phyloP scores from a whole-genome alignment of 164 flowering plant species.

The Kalanchoe fedtschenkoi region DNA sequence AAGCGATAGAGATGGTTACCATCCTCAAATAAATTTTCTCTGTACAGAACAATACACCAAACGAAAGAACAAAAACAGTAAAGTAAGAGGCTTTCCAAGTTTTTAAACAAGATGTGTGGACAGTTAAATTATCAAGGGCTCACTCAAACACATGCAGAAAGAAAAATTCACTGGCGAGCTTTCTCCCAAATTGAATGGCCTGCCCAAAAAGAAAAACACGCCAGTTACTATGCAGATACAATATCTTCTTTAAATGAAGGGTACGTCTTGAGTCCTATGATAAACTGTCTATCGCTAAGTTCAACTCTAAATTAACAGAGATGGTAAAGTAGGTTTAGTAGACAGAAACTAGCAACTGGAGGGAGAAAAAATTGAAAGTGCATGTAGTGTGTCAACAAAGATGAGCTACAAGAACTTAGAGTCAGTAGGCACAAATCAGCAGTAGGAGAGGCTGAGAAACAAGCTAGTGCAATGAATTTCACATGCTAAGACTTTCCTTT shows the following conservation, averaged over 20 bases:
- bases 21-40: constrained; percentile 79
- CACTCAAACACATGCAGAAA: constrained; percentile 70
- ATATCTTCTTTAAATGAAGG: not conserved
- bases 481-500: not conserved
- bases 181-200: constrained; percentile 69
- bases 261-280: not conserved
- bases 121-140: constrained; percentile 18
- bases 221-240: not conserved
- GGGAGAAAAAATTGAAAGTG: not conserved
- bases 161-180: constrained; percentile 57
- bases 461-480: not conserved
- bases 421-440: not conserved
- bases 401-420: not conserved
- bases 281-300: not conserved
- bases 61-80: not conserved
- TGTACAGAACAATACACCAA: not conserved
- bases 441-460: not conserved
- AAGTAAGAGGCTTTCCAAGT: not conserved
- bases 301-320: not conserved
- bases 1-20: constrained; percentile 75
- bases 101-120: constrained; percentile 7
- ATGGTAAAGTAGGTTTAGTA: not conserved
- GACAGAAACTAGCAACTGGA: not conserved
- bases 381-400: not conserved
- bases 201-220: constrained; percentile 16